Percentiles rank a stretch among this genome's conserved stretches.
phyloP scores from a whole-genome alignment of 2,329 filamentous ascomycete genomes.

The Dryadomyces quercivorus region DNA sequence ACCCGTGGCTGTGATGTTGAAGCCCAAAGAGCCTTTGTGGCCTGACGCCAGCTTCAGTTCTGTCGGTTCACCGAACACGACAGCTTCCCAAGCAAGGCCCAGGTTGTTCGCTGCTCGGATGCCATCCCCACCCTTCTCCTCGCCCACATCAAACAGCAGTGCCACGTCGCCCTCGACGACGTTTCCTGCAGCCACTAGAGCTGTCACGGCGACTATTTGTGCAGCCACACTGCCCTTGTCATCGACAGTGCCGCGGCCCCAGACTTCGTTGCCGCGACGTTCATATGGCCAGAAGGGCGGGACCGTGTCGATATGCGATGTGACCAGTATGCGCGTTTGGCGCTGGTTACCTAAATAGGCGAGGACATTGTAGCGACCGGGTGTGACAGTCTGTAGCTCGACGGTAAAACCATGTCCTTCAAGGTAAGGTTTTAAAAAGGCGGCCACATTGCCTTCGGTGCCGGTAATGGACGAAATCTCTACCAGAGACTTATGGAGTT shows the following conservation, averaged over 20 bases:
- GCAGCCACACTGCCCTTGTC: slow-evolving; percentile 3
- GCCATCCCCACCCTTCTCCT: slow-evolving; percentile 3
- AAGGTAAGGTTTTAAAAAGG: not conserved
- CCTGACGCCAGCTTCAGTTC: not conserved
- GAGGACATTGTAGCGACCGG: not conserved
- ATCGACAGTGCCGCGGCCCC: slow-evolving; percentile 3
- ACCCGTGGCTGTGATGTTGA: not conserved
- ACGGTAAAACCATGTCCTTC: not conserved
- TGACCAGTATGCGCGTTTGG: not conserved
- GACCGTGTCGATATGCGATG: slow-evolving; percentile 3
- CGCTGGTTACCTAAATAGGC: not conserved
- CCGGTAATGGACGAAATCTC: not conserved
- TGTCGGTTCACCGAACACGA: slow-evolving; percentile 5
- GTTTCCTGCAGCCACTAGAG: not conserved
- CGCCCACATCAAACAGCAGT: slow-evolving; percentile 2
- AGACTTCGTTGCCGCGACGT: not conserved
- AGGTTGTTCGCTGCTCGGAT: slow-evolving; percentile 1
- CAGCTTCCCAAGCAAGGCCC: not conserved
- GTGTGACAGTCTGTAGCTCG: not conserved
- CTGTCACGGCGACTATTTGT: not conserved
- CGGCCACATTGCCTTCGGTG: not conserved
- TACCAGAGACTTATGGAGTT: not conserved
- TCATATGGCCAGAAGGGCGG: not conserved
- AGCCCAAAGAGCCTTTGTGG: not conserved
- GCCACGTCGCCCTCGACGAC: not conserved